Evolutionary conservation across 2,329 filamentous ascomycete genomes (phyloP).

Genomic region (Hypoxylon sp.): DNA sequence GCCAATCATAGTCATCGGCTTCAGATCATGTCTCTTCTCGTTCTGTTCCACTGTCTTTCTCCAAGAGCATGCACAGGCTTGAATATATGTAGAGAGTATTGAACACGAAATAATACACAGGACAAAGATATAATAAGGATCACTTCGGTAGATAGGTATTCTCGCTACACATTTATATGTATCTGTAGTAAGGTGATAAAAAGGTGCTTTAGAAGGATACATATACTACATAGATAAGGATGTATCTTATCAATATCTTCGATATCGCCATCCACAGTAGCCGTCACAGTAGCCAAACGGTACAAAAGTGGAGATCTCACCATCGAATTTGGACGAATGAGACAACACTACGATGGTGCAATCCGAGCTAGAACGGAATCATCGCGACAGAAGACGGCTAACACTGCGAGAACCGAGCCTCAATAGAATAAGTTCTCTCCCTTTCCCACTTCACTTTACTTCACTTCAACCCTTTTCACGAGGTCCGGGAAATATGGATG

Average conservation of each 20-base stretch:
- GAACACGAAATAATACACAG: background rate
- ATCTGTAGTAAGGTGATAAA: background rate
- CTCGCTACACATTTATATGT: background rate
- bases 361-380: conserved; percentile 51
- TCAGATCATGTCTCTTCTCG: background rate
- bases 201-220: background rate
- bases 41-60: background rate
- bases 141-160: too few relatives aligned
- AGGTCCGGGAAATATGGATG: conserved; percentile 9
- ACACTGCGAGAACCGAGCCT: conserved; percentile 46
- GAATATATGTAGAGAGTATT: background rate
- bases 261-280: conserved; percentile 21
- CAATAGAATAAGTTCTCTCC: conserved; percentile 41
- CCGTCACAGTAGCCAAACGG: conserved; percentile 19
- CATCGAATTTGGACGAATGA: conserved; percentile 37
- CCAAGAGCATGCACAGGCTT: background rate
- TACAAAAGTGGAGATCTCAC: conserved; percentile 25
- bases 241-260: background rate
- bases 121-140: background rate
- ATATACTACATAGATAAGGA: background rate
- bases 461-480: conserved; percentile 36
- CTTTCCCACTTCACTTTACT: conserved; percentile 47
- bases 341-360: conserved; percentile 48
- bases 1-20: conserved; percentile 17
- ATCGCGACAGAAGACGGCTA: conserved; percentile 39